phyloP scores from a whole-genome alignment of 2,329 filamentous ascomycete genomes.

The Hymenoscyphus linearis region DNA sequence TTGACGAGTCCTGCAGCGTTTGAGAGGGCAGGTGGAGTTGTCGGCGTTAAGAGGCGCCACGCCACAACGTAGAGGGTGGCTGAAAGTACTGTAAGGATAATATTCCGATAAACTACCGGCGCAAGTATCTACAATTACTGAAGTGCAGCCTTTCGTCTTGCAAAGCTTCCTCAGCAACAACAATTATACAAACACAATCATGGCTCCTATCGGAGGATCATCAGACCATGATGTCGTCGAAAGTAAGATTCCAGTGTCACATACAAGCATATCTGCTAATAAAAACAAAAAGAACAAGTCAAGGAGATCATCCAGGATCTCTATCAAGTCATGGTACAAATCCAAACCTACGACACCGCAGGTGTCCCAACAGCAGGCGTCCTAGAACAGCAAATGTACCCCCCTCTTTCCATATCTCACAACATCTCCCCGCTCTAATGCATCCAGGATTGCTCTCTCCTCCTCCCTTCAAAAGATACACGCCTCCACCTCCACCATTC shows the following conservation, averaged over 20 bases:
- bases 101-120: background rate
- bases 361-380: constrained; percentile 47
- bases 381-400: constrained; percentile 48
- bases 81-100: no score
- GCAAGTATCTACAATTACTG: constrained; percentile 2
- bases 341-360: constrained; percentile 53
- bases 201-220: constrained; percentile 34
- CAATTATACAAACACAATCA: constrained; percentile 14
- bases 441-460: constrained; percentile 36
- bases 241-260: constrained; percentile 24
- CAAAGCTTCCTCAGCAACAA: background rate
- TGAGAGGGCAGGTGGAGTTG: no score
- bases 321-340: constrained; percentile 59
- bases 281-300: constrained; percentile 43
- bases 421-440: constrained; percentile 31
- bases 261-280: background rate
- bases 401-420: constrained; percentile 8
- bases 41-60: no score
- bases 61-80: no score
- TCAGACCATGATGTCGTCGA: constrained; percentile 35
- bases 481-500: constrained; percentile 23
- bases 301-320: constrained; percentile 59
- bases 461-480: constrained; percentile 38
- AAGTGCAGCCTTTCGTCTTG: background rate
- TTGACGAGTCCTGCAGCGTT: no score